A percentile compares a stretch with the other conserved stretches of the same genome.
Conservation (phyloP, 768 basidiomycete species). For the Naganishia antarctica region DNA sequence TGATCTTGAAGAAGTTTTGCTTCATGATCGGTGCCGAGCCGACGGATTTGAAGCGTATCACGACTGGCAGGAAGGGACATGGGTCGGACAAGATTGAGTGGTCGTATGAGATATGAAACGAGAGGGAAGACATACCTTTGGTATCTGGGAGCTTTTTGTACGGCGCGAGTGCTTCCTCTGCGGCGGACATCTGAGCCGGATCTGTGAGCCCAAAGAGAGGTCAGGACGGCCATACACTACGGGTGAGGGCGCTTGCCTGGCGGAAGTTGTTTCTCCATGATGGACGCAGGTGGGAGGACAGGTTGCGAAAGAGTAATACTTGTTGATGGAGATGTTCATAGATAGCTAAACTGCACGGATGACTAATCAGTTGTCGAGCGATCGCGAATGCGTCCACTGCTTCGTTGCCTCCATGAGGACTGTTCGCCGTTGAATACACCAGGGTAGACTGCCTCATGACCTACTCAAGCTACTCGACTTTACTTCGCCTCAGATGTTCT, state of each 20-base stretch:
- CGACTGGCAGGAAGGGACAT: constrained; percentile 56
- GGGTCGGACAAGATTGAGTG: not conserved
- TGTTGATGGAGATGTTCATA: not conserved
- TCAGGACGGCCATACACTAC: not conserved
- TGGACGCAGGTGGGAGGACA: not conserved
- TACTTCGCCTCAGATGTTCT: too few relatives aligned
- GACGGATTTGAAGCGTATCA: constrained; percentile 94
- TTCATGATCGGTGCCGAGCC: constrained; percentile 99
- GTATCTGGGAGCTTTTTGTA: constrained; percentile 56
- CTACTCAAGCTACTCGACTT: too few relatives aligned
- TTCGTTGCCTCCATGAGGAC: too few relatives aligned
- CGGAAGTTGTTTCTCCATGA: not conserved
- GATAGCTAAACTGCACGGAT: too few relatives aligned
- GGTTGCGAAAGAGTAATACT: too few relatives aligned
- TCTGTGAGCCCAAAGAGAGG: not conserved
- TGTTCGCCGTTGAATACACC: too few relatives aligned
- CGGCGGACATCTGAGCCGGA: not conserved
- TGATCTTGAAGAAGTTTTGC: constrained; percentile 97
- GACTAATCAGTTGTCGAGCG: too few relatives aligned
- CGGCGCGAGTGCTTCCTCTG: constrained; percentile 63
- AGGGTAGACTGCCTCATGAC: too few relatives aligned
- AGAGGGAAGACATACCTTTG: constrained; percentile 41
- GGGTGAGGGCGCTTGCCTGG: not conserved
- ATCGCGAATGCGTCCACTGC: too few relatives aligned
- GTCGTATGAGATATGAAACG: too few relatives aligned